Percentiles rank a stretch among this genome's conserved stretches.
Conservation (phyloP, 78 protist species). For the Dictyostelium citrinum region DNA sequence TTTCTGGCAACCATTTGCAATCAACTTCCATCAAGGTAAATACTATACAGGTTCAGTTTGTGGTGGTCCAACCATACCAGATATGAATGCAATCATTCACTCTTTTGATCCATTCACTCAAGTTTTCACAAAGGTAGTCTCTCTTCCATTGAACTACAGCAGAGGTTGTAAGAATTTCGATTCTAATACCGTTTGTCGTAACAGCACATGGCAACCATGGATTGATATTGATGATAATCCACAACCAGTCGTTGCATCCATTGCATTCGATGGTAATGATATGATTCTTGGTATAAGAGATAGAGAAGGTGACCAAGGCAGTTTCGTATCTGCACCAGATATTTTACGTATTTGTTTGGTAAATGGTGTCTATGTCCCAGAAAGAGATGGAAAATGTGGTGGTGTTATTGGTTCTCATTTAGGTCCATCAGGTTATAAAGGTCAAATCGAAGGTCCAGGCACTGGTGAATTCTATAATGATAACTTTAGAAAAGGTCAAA, state of each 20-base stretch:
- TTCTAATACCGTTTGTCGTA: not conserved
- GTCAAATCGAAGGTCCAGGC: conserved; percentile 52
- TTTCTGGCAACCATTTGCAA: conserved; percentile 26
- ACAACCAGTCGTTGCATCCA: conserved; percentile 40
- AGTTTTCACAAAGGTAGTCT: not conserved
- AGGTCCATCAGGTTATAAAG: conserved; percentile 42
- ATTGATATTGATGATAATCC: not conserved
- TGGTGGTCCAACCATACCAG: conserved; percentile 15
- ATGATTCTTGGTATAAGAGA: conserved; percentile 26
- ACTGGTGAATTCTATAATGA: conserved; percentile 62
- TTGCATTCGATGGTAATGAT: conserved; percentile 52
- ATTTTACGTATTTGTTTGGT: conserved; percentile 20
- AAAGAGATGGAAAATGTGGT: conserved; percentile 60
- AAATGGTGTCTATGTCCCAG: conserved; percentile 17
- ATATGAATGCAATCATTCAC: not conserved
- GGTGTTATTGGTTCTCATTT: conserved; percentile 3
- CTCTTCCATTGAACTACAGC: conserved; percentile 27
- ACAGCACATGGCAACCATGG: conserved; percentile 27
- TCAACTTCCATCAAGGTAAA: conserved; percentile 38
- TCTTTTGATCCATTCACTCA: conserved; percentile 6
- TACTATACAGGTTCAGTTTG: conserved; percentile 40
- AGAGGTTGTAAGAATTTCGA: conserved; percentile 66
- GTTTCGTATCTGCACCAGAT: conserved; percentile 32
- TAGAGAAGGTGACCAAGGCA: conserved; percentile 43
- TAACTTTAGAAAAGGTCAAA: conserved; percentile 16